Conservation (phyloP, 208 protist genomes). For the Lotmaria passim region DNA sequence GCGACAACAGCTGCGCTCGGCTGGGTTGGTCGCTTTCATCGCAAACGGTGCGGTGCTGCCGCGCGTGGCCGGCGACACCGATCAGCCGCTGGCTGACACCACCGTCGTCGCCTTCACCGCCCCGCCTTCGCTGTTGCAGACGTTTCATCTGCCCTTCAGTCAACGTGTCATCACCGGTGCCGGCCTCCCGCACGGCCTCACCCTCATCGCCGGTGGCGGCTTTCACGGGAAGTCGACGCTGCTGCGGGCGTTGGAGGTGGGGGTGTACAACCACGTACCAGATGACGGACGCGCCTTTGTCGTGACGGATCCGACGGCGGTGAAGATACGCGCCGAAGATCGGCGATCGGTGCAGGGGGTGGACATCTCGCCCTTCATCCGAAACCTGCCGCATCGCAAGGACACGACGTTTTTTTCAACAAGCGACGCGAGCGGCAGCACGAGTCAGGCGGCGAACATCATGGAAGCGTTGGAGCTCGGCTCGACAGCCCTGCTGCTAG, state of each 20-base stretch:
- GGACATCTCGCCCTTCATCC: slow-evolving; percentile 95
- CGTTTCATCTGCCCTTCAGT: slow-evolving; percentile 78
- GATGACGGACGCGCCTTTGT: slow-evolving; percentile 94
- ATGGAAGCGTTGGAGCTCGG: slow-evolving; percentile 95
- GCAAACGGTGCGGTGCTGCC: slow-evolving; percentile 92
- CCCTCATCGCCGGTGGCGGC: slow-evolving; percentile 95
- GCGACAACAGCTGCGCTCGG: slow-evolving; percentile 47
- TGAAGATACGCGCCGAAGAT: slow-evolving; percentile 96
- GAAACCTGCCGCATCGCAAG: slow-evolving; percentile 85
- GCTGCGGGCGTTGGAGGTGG: slow-evolving; percentile 89
- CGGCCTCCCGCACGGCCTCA: slow-evolving; percentile 91
- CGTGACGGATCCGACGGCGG: slow-evolving; percentile 74
- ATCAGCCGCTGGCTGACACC: slow-evolving; percentile 68
- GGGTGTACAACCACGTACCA: slow-evolving; percentile 95
- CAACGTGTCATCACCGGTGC: slow-evolving; percentile 76
- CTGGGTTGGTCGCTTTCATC: slow-evolving; percentile 89
- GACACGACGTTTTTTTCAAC: slow-evolving; percentile 74
- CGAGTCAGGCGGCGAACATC: slow-evolving; percentile 93
- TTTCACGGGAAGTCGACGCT: slow-evolving; percentile 97
- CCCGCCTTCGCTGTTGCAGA: slow-evolving; percentile 61
- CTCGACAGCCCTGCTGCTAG: slow-evolving; percentile 85
- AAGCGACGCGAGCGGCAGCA: slow-evolving; percentile 90
- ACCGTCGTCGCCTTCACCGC: slow-evolving; percentile 78
- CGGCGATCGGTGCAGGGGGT: slow-evolving; percentile 84
- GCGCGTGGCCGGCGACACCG: slow-evolving; percentile 79